A percentile compares a stretch with the other conserved stretches of the same genome.
Conservation (phyloP, 2,329 filamentous ascomycete species). For the Aspergillus sojae region DNA sequence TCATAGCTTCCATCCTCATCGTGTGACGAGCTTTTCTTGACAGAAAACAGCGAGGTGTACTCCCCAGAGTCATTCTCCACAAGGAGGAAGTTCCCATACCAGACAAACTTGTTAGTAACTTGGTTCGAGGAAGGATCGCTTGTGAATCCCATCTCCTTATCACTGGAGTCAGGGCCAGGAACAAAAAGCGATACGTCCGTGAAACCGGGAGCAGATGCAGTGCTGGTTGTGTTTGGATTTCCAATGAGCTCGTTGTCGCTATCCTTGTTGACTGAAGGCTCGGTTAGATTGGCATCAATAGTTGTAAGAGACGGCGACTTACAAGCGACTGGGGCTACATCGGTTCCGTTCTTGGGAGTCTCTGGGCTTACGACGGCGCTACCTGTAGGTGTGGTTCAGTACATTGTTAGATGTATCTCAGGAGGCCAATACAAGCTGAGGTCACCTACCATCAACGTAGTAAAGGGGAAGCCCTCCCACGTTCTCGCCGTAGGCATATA, state of each 20-base stretch:
- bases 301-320: not conserved
- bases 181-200: conserved; percentile 11
- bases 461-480: conserved; percentile 17
- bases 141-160: conserved; percentile 13
- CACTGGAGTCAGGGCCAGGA: conserved; percentile 9
- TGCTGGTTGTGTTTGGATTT: conserved; percentile 11
- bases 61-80: conserved; percentile 14
- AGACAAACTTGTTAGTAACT: conserved; percentile 15
- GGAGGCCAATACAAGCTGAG: too few relatives aligned
- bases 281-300: not conserved
- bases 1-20: conserved; percentile 11
- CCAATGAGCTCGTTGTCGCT: conserved; percentile 9
- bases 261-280: not conserved
- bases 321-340: not conserved
- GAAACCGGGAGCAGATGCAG: not conserved
- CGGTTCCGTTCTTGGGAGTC: not conserved
- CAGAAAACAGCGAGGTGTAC: conserved; percentile 17
- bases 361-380: not conserved
- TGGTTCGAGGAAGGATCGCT: conserved; percentile 4
- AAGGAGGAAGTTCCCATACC: conserved; percentile 19
- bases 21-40: conserved; percentile 9
- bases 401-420: not conserved
- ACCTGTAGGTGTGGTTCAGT: not conserved
- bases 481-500: conserved; percentile 18
- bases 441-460: conserved; percentile 13